Evolutionary conservation across 164 flowering plant genomes (phyloP), one percentile per base, ranked within the genome.

Genomic region (Brasenia schreberi): DNA sequence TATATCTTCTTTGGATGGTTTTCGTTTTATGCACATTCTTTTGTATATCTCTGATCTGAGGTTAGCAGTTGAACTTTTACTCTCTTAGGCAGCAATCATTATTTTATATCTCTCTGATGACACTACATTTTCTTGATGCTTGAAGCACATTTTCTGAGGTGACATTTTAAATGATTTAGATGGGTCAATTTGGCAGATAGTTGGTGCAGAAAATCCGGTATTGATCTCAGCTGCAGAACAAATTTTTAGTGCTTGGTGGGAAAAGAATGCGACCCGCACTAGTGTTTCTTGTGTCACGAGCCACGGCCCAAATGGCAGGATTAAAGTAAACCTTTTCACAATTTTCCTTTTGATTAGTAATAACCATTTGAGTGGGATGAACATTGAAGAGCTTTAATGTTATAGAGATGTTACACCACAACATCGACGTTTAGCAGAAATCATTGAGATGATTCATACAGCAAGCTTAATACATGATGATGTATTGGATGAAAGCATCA

Each of bases 391-490:
- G 19, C 52, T 58, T 64, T 59, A 61, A 59, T 62, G 52, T 56
- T 75, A 65, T 85, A 90, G 98, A 80, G 97, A 93, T 65, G 89
- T 93, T 68, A 87, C 91, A 6, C 76, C 73, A 72, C 74, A 89
- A 78, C 98, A 93, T 80, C 83, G 92, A 19, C 93, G 97, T 42
- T 76, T 93, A 73, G 98, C 97, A 61, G 98, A 93, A 79, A 89
- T 93, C 70, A 93, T 90, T 64, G 98, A 93, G 75, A 93, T 93
- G 98, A 90, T 93, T 67, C 97, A 93, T 68, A 93, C 98, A 14
- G 98, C 98, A 61, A 93, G 98, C 73, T 79, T 93, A 74, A 90
- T 93, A 65, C 98, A 93, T 69, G 98, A 93, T 74, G 98, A 93
- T 77, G 94, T 93, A 9, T 67, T 93, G 64, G 98, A 93, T 80